Evolutionary conservation across 2,329 filamentous ascomycete genomes (phyloP), one percentile per base, ranked within the genome.

Genomic region (Trichoderma cornu-damae): DNA sequence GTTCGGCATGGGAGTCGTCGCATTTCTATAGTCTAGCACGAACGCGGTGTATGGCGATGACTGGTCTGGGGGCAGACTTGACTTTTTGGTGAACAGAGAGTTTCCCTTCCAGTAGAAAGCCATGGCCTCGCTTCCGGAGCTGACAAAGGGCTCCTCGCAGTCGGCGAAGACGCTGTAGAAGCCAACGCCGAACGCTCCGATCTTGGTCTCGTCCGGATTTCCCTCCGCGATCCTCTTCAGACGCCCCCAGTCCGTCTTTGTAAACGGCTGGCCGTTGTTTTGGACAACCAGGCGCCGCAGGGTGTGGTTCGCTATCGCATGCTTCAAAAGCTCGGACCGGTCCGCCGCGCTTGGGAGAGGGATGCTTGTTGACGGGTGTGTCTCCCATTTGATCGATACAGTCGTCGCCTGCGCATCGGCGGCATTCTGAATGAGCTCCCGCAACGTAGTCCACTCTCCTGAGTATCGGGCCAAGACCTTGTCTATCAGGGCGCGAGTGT

Each of bases 81-180:
- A 80, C 64, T 90, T 89, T 65, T 92, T 88, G 22, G 95, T 99
- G 70, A 96, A 97, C 1, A 99, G 80, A 4, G 90, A 90, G 70
- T 97, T 97, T n/a, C 89, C 92, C 72, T 96, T 97, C 95, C 94
- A 99, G 76, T 96, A 99, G 69, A 99, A 99, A 0, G 93, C 93
- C 90, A 99, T 96, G 35, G 91, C 92, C 72, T 96, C 87, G 61
- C 81, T 83, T 1, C 94, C 94, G 1, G 93, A 97, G 63, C 90
- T 94, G 62, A 99, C 89, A 68, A 99, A 97, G 0, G 94, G 94
- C 65, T 96, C 91, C 72, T 99, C 95, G 70, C 93, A 99, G 70
- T 99, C 94, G 61, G 94, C 90, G 70, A 99, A 99, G 37, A 97
- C 93, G 70, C 90, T 96, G 79, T 99, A 99, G 75, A 99, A 99